These are phyloP conservation scores for Cucurbita ficifolia DNA, from an alignment of 306 rosid genomes.

Conservation along the genomic window DNA sequence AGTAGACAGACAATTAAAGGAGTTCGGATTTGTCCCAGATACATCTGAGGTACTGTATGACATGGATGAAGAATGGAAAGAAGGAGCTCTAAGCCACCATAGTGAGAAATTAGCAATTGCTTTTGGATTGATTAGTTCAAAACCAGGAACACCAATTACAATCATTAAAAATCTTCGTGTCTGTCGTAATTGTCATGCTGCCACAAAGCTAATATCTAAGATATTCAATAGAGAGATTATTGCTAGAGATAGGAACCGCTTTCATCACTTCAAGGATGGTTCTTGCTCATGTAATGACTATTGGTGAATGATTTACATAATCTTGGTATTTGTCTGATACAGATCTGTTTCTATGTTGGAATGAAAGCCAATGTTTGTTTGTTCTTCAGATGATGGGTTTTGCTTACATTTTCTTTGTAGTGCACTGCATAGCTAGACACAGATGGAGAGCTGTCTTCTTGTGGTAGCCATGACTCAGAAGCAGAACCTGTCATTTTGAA, in stretches of 20 bases:
- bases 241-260: conserved; percentile 74
- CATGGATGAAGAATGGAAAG: conserved; percentile 76
- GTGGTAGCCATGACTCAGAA: no score
- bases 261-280: conserved; percentile 76
- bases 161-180: conserved; percentile 83
- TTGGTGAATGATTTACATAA: conserved; percentile 24
- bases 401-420: no score
- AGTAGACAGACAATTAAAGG: conserved; percentile 44
- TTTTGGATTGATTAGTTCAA: conserved; percentile 69
- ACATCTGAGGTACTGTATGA: conserved; percentile 73
- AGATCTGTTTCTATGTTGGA: background rate
- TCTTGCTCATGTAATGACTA: conserved; percentile 62
- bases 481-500: no score
- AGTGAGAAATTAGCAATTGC: conserved; percentile 83
- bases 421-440: no score
- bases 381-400: no score
- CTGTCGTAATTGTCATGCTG: conserved; percentile 67
- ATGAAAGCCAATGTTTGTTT: no score
- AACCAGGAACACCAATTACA: conserved; percentile 55
- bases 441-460: no score
- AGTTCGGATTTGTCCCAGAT: conserved; percentile 47
- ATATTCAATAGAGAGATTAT: conserved; percentile 63
- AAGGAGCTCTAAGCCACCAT: conserved; percentile 70
- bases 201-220: conserved; percentile 67
- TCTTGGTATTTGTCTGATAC: background rate